Base-by-base conservation (phyloP, 2,329 filamentous ascomycete species). In the Monilinia vaccinii-corymbosi region DNA sequence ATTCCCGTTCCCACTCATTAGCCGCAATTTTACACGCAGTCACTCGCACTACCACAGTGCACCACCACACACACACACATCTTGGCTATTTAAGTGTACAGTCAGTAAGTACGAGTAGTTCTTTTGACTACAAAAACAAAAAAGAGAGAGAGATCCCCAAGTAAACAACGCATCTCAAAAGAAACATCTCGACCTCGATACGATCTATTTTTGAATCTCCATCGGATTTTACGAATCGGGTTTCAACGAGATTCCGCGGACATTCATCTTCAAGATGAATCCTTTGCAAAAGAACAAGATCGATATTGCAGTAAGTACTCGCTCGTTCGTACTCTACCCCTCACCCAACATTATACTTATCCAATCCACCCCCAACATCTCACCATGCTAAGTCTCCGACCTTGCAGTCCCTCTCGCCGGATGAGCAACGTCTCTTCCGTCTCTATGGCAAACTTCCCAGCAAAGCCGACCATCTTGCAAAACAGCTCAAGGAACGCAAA, bases 271-370 rank as follows among this genome's bases (percentile, higher is more conserved):
- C 75, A 80, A 69, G 66, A 95, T 97, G 91, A 97, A 97, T 75
- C 93, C 93, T 69, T 91, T 92, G 75, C 90, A 97, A 81, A 92
- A 96, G 83, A 97, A 97, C 82, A 97, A 99, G 81, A 83, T 97
- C 71, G 94, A 99, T 77, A 82, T 97, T 77, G 92, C 83, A 80
- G 94, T 97, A 79, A 79, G 89, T 83, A 21, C 16, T 18, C 7
- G 38, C 6, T 18, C 34, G 60, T 34, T 8, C 14, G 16, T 31
- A 48, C 50, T 40, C 21, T 32, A n/a, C 23, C 48, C 42, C 31
- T 38, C 56, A 46, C n/a, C 10, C 14, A 10, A 13, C 31, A 28
- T 34, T 4, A n/a, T 9, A 53, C 38, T 46, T 32, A 59, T 53
- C 40, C 25, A 45, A 45, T 21, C 42, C 59, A 11, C 42, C 31